phyloP scores from a whole-genome alignment of 768 basidiomycete genomes.

The Tricholoma sp. region DNA sequence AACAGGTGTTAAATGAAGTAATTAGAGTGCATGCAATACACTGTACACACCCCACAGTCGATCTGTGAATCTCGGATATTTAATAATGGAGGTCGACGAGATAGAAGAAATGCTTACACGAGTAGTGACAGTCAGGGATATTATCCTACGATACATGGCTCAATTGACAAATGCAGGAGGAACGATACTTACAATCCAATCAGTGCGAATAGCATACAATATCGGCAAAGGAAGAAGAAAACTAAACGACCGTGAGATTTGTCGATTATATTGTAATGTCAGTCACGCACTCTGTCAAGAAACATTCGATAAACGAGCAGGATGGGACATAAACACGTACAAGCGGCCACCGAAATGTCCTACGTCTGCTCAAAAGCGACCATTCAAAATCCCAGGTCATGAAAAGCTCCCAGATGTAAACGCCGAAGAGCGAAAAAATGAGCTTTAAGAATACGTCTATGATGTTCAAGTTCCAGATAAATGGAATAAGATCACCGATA shows the following conservation, averaged over 20 bases:
- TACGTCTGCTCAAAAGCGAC: constrained; percentile 53
- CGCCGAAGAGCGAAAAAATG: constrained; percentile 58
- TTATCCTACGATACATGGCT: constrained; percentile 36
- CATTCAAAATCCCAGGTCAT: constrained; percentile 62
- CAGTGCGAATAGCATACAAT: constrained; percentile 64
- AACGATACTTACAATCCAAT: constrained; percentile 49
- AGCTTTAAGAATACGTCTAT: constrained; percentile 55
- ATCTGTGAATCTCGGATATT: constrained; percentile 33
- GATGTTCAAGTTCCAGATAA: background rate
- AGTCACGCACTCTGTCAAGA: constrained; percentile 18
- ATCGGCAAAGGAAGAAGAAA: constrained; percentile 67
- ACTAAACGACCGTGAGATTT: constrained; percentile 25
- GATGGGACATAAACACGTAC: constrained; percentile 33
- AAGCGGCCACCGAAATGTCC: constrained; percentile 64
- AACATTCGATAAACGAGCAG: background rate
- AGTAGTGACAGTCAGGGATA: constrained; percentile 48
- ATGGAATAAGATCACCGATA: background rate
- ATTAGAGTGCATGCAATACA: background rate
- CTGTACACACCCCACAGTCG: constrained; percentile 48
- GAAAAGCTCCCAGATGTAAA: constrained; percentile 65
- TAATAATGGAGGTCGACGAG: constrained; percentile 8
- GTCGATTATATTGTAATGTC: background rate
- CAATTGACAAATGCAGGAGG: background rate
- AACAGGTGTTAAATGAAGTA: background rate
- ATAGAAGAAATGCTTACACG: constrained; percentile 27